These are phyloP conservation scores for Kickxella alabastrina DNA, from an alignment of 192 early-diverging fungal species.

Conservation along the genomic window DNA sequence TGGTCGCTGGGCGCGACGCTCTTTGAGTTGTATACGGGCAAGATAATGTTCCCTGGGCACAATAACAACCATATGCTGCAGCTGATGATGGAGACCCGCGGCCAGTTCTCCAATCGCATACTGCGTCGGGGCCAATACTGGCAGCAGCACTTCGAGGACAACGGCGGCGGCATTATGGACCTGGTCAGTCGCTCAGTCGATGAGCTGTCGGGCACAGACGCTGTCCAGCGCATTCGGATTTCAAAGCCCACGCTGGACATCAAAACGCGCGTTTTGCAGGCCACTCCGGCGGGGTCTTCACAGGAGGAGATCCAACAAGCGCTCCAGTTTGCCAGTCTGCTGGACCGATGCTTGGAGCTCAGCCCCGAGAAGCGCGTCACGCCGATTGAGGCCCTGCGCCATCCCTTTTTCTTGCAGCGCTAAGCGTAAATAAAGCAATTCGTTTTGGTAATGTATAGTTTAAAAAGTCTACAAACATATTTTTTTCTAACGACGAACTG, in stretches of 20 bases:
- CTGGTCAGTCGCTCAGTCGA: constrained; percentile 42
- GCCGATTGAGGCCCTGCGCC: constrained; percentile 77
- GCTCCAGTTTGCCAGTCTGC: constrained; percentile 71
- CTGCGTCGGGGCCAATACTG: constrained; percentile 80
- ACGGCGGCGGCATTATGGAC: constrained; percentile 44
- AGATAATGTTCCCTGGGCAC: constrained; percentile 89
- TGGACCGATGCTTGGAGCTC: constrained; percentile 79
- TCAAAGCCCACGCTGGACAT: constrained; percentile 69
- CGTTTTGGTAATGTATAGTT: background rate
- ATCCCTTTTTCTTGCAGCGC: constrained; percentile 84
- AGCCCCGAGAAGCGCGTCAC: constrained; percentile 88
- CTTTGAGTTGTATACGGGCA: constrained; percentile 94
- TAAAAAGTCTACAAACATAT: background rate
- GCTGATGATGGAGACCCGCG: constrained; percentile 91
- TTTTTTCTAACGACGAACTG: background rate
- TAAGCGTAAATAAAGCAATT: background rate
- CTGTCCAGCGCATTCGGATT: constrained; percentile 63
- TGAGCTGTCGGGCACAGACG: constrained; percentile 63
- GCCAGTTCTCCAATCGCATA: constrained; percentile 79
- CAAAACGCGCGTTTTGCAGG: constrained; percentile 61
- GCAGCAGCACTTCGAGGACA: constrained; percentile 83
- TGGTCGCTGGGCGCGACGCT: constrained; percentile 95
- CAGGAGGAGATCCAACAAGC: constrained; percentile 49
- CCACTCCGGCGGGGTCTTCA: constrained; percentile 42
- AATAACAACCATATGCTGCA: constrained; percentile 96